Percentiles rank a stretch among this genome's conserved stretches.
These are phyloP conservation scores for Basidiobolus heterosporus DNA, from an alignment of 371 early-diverging fungal genomes.

Conservation along the genomic window DNA sequence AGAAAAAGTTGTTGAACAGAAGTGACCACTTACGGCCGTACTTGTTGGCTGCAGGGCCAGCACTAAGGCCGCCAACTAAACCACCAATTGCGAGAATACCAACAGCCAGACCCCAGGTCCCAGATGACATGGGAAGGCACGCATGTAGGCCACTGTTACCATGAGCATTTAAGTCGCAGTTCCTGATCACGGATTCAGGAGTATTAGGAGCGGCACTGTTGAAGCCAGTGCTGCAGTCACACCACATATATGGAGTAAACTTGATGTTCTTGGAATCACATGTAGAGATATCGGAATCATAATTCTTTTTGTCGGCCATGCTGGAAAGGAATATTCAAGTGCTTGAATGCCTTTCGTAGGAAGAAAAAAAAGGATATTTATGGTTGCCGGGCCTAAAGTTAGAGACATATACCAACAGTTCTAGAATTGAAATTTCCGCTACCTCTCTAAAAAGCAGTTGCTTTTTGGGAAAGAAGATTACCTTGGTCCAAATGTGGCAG, in stretches of 20 bases:
- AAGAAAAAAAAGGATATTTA: too few species aligned
- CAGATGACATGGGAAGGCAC: background rate
- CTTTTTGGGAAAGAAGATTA: too few species aligned
- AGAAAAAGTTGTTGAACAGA: slow-evolving; percentile 37
- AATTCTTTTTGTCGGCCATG: too few species aligned
- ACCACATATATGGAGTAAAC: background rate
- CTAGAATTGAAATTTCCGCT: too few species aligned
- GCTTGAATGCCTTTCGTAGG: too few species aligned
- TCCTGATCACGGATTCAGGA: slow-evolving; percentile 1
- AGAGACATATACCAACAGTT: too few species aligned
- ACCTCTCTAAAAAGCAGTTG: too few species aligned
- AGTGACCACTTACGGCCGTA: slow-evolving; percentile 55
- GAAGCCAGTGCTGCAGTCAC: slow-evolving; percentile 2
- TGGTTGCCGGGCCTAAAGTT: too few species aligned
- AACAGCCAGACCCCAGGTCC: slow-evolving; percentile 28
- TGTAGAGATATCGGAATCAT: too few species aligned
- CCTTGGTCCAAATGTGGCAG: too few species aligned
- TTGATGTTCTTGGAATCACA: too few species aligned
- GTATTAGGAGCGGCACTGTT: slow-evolving; percentile 2
- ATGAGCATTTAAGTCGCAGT: background rate
- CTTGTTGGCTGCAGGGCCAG: slow-evolving; percentile 30
- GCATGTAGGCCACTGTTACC: background rate
- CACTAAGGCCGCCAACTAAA: slow-evolving; percentile 42
- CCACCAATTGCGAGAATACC: slow-evolving; percentile 60
- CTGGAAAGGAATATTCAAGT: too few species aligned